A percentile compares a stretch with the other conserved stretches of the same genome.
These are phyloP conservation scores for Marchantia polymorpha DNA, from an alignment of 225 moss, liverwort and hornwort genomes.

Conservation along the genomic window DNA sequence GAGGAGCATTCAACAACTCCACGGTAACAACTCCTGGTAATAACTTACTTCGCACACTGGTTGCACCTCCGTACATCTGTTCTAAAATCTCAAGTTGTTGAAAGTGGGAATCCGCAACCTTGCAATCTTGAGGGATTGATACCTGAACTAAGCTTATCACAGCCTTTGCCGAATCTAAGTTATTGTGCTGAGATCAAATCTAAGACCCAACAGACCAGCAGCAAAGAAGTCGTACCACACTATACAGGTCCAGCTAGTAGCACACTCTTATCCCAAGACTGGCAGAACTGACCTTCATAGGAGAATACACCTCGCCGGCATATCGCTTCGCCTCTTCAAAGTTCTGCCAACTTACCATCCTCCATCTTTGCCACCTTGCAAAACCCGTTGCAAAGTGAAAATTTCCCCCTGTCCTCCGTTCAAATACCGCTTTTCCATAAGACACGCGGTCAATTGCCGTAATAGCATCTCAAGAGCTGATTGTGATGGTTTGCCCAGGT, in stretches of 20 bases:
- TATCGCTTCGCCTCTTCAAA: background rate
- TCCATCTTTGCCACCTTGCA: conserved; percentile 90
- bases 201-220: background rate
- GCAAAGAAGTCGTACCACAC: background rate
- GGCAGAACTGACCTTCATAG: background rate
- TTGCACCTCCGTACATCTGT: too few species aligned
- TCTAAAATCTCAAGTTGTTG: background rate
- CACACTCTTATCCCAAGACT: background rate
- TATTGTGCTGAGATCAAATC: background rate
- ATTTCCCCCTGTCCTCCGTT: conserved; percentile 93
- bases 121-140: too few species aligned
- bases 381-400: conserved; percentile 79
- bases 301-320: too few species aligned
- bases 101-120: too few species aligned
- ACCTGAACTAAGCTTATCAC: background rate
- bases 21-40: too few species aligned
- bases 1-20: background rate
- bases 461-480: conserved; percentile 83
- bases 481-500: conserved; percentile 60
- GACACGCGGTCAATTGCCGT: conserved; percentile 86
- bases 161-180: background rate
- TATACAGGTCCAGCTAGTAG: background rate
- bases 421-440: conserved; percentile 70
- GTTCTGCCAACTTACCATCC: conserved; percentile 53
- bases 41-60: background rate